These are phyloP conservation scores for Jimgerdemannia flammicorona DNA, from an alignment of 192 early-diverging fungal species.

Conservation along the genomic window DNA sequence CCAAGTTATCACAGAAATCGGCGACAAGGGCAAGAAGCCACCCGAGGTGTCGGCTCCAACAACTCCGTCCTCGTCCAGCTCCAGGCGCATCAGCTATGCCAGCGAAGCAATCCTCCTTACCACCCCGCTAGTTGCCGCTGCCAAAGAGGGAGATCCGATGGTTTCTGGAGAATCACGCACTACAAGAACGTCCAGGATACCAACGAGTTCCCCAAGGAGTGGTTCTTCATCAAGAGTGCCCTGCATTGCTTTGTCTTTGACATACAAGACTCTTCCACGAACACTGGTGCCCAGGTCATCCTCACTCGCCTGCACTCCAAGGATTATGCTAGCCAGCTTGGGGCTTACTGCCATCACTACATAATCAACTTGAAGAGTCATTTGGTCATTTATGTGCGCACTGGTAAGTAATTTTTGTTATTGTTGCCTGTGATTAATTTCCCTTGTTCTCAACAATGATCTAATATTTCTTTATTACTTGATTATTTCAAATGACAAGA, in stretches of 20 bases:
- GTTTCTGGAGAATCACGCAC: conserved; percentile 19
- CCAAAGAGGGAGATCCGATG: background rate
- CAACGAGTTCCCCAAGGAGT: conserved; percentile 16
- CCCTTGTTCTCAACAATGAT: background rate
- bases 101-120: conserved; percentile 15
- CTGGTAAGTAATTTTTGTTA: background rate
- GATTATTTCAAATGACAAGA: background rate
- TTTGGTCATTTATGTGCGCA: conserved; percentile 16
- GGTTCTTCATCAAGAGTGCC: conserved; percentile 25
- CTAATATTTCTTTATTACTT: background rate
- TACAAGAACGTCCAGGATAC: conserved; percentile 14
- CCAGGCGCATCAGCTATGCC: background rate
- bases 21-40: too few species aligned
- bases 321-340: conserved; percentile 25
- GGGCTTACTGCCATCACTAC: conserved; percentile 18
- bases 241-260: conserved; percentile 25
- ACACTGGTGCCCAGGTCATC: conserved; percentile 9
- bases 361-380: conserved; percentile 21
- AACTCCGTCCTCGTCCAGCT: background rate
- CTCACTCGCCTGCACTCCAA: conserved; percentile 12
- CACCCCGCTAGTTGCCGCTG: conserved; percentile 7
- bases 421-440: background rate
- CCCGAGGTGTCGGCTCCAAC: background rate
- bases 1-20: background rate
- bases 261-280: background rate